Conservation (phyloP, 257 asterid species). For the Plantago elongata region DNA sequence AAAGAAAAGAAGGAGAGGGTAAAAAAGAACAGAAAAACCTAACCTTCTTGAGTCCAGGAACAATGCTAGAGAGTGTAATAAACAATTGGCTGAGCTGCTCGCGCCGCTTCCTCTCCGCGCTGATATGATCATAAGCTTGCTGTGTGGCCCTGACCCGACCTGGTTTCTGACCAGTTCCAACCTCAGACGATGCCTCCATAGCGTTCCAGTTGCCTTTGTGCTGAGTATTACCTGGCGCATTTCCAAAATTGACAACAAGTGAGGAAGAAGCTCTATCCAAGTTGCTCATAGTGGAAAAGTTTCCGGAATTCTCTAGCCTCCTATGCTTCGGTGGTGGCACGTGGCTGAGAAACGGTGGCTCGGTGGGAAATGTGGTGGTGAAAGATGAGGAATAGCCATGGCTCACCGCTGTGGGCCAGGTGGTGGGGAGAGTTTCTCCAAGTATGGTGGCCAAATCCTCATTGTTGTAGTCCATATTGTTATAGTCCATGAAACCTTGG, state of each 20-base stretch:
- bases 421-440: background rate
- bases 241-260: slow-evolving; percentile 6
- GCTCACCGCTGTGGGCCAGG: background rate
- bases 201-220: background rate
- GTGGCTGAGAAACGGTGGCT: background rate
- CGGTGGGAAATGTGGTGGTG: background rate
- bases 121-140: slow-evolving; percentile 10
- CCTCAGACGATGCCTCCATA: background rate
- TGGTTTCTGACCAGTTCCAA: background rate
- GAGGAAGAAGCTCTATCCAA: slow-evolving; percentile 8
- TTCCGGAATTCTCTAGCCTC: slow-evolving; percentile 5
- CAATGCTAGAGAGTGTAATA: slow-evolving; percentile 9
- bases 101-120: slow-evolving; percentile 16
- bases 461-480: background rate
- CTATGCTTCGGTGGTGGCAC: slow-evolving; percentile 10
- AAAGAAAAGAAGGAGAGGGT: too few species aligned
- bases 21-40: too few species aligned
- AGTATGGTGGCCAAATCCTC: slow-evolving; percentile 6
- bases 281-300: background rate
- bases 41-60: slow-evolving; percentile 20
- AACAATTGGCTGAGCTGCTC: slow-evolving; percentile 17
- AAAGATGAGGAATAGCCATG: too few species aligned
- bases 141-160: background rate
- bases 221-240: background rate
- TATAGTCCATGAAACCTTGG: background rate